Base-by-base conservation (phyloP, 495 filamentous ascomycete species). In the Trichoderma virens region DNA sequence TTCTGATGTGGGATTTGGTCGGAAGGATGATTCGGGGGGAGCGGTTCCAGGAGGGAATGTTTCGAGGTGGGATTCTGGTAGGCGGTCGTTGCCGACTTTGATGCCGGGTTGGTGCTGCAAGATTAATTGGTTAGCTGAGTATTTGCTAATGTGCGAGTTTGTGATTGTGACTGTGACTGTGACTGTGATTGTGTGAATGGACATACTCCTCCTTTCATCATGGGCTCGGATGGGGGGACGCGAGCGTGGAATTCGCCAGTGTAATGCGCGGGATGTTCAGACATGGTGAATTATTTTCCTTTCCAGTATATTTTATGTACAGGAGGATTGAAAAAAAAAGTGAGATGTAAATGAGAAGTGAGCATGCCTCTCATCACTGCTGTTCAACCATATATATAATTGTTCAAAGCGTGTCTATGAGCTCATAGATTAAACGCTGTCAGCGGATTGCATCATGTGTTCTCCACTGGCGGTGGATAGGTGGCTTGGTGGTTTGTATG, bases 81-180 rank as follows among this genome's bases (percentile, higher is more conserved):
- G 23, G 27, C 51, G 51, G 25, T 56, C 51, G 51, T 56, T 56
- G 51, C 51, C 51, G 11, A 56, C 51, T 16, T 56, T 56, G 51
- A 56, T 18, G 51, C 51, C 51, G 9, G 51, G 51, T 30, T 56
- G 23, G 51, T 56, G 51, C 51, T 56, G 51, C 20, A 30, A 5
- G 7, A 28, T 13, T 4, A 31, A n/a, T n/a, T n/a, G n/a, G n/a
- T n/a, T n/a, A n/a, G n/a, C n/a, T n/a, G n/a, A 8, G 3, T 2
- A 13, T 27, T 30, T 9, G 51, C 4, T 28, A 27, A 8, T 20
- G 18, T n/a, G 9, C 0, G 39, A 43, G 16, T 1, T 43, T 43
- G 39, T 6, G 14, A 18, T 14, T 35, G 34, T 35, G 11, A 5
- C 1, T 20, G 6, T 47, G 0, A 20, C 18, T n/a, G 7, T 47